These are phyloP conservation scores for Micractinium sp. DNA, from an alignment of 139 green algal species.

Conservation along the genomic window DNA sequence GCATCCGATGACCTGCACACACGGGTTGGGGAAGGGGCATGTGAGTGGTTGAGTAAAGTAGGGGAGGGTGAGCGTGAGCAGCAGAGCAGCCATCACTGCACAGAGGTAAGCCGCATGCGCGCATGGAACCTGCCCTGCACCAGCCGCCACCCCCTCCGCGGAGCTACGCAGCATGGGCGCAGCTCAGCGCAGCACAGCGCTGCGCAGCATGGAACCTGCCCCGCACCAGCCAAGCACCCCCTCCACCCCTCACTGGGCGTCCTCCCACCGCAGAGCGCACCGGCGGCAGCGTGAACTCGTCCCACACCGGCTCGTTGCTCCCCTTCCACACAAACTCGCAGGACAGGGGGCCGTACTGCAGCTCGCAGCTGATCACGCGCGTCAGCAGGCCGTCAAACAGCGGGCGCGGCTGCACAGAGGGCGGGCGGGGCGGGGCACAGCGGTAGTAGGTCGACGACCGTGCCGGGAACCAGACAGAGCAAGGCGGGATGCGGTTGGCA, in stretches of 20 bases:
- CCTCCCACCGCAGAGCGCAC: not conserved
- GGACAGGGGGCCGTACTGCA: conserved; percentile 74
- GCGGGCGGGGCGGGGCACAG: not conserved
- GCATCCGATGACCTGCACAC: conserved; percentile 55
- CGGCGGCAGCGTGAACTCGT: conserved; percentile 37
- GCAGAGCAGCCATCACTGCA: not conserved
- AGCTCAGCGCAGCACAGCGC: not conserved
- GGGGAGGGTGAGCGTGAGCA: no score
- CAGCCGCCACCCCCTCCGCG: not conserved
- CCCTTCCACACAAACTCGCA: conserved; percentile 64
- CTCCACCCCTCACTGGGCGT: not conserved
- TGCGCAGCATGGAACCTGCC: no score
- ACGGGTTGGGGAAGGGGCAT: no score
- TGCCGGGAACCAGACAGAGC: no score
- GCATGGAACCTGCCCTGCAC: not conserved
- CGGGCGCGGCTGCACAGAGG: not conserved
- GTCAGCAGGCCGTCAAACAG: conserved; percentile 48
- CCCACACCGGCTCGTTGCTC: conserved; percentile 47
- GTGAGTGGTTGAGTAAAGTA: no score
- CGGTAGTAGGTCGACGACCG: no score
- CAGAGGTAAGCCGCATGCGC: not conserved
- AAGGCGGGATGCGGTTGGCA: no score
- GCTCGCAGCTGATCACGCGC: conserved; percentile 66
- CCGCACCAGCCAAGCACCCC: no score
- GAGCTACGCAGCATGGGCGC: no score